Evolutionary conservation across 192 early-diverging fungal genomes (phyloP).

Genomic region (Linnemannia exigua): DNA sequence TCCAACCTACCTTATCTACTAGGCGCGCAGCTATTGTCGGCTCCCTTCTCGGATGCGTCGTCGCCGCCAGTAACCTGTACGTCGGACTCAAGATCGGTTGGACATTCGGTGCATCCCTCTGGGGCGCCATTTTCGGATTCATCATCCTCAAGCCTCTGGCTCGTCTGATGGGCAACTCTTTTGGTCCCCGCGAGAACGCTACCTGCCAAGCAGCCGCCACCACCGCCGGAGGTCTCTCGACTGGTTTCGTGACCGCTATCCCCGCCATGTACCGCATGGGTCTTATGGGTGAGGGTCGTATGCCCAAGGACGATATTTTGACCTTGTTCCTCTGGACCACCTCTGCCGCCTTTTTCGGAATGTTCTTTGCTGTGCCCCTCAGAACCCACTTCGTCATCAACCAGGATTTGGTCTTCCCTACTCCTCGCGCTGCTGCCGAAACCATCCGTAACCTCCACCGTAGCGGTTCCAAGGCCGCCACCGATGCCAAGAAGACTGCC

Average conservation of each 20-base stretch:
- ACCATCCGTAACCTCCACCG: conserved; percentile 73
- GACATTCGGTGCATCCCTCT: conserved; percentile 69
- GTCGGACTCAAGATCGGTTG: conserved; percentile 76
- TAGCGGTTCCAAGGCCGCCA: conserved; percentile 60
- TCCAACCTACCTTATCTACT: neutral
- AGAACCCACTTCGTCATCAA: conserved; percentile 77
- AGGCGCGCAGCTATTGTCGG: conserved; percentile 74
- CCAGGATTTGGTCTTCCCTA: conserved; percentile 77
- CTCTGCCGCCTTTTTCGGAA: conserved; percentile 74
- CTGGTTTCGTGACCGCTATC: conserved; percentile 75
- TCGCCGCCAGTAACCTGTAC: conserved; percentile 78
- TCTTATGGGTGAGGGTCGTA: conserved; percentile 58
- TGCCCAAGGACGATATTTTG: conserved; percentile 63
- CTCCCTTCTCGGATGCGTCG: conserved; percentile 70
- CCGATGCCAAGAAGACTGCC: conserved; percentile 64
- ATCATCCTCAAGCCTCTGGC: conserved; percentile 72
- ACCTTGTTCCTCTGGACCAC: conserved; percentile 69
- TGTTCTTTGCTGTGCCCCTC: conserved; percentile 80
- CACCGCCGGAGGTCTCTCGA: conserved; percentile 74
- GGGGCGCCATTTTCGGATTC: conserved; percentile 70
- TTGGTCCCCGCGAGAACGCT: conserved; percentile 77
- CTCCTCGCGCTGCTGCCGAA: conserved; percentile 75
- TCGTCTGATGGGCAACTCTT: conserved; percentile 60
- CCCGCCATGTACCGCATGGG: conserved; percentile 79
- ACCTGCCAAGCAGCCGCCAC: conserved; percentile 79